Base-by-base conservation (phyloP, 371 early-diverging fungal genomes). In the Funneliformis caledonium region DNA sequence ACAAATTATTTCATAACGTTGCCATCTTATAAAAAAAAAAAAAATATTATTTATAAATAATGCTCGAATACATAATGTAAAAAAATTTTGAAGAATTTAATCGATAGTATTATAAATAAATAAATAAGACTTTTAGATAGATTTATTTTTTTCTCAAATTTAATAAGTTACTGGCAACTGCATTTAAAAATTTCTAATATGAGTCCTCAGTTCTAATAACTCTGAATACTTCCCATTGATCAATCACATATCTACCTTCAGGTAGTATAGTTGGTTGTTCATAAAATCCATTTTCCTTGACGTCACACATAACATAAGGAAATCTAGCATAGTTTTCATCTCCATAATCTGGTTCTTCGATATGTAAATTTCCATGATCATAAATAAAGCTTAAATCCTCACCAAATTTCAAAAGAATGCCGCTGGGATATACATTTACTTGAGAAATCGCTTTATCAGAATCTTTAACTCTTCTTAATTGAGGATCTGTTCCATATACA, bases 211-310 rank as follows among this genome's bases (percentile, higher is more conserved):
- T 72, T 72, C 9, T 72, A 47, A 4, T n/a, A 11, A 72, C 72
- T 7, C 72, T 72, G 26, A 12, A 72, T 42, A 72, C 45, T 72
- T 72, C 72, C 72, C 72, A 72, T n/a, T 7, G 22, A 47, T 72
- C 72, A 72, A 72, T 45, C 22, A 22, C 47, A 72, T 72, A 72
- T 19, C 9, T 19, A 1, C 72, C 72, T 42, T 14, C n/a, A 22
- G 72, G 72, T 22, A 72, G 22, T 47, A 72, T 72, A 8, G 72
- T 0, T n/a, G 72, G 72, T 72, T 72, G 72, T 48, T 72, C 72
- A 47, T 72, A 72, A 72, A 1, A 8, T 45, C 72, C 72, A 72
- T 72, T 47, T 11, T 48, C 2, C 19, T 22, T 43, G 19, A 72
- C 16, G 12, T 43, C 4, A 45, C 72, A 72, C 6, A 43, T 19